Conservation (phyloP, 1,139 yeast species). For the Blastobotrys arbuscula region DNA sequence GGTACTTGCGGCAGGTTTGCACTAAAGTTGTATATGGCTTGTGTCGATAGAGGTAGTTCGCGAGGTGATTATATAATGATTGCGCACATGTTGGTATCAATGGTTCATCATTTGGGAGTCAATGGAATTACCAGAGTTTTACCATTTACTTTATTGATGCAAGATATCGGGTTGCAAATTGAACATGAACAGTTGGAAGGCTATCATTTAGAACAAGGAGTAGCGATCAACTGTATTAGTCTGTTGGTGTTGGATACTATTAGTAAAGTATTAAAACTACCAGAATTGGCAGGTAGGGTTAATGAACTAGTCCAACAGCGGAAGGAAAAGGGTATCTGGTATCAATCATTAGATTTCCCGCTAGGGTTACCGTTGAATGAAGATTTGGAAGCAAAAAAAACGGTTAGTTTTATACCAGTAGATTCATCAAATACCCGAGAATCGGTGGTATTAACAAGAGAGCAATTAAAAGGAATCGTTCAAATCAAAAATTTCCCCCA, state of each 20-base stretch:
- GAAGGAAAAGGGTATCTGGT: constrained; percentile 20
- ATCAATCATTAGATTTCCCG: constrained; percentile 17
- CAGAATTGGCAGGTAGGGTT: constrained; percentile 15
- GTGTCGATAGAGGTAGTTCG: constrained; percentile 15
- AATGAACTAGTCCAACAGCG: constrained; percentile 19
- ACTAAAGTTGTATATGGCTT: constrained; percentile 18
- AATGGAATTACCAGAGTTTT: constrained; percentile 19
- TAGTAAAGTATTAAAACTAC: constrained; percentile 19
- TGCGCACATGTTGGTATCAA: constrained; percentile 19
- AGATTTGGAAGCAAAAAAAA: constrained; percentile 11
- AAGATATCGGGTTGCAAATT: constrained; percentile 16
- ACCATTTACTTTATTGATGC: constrained; percentile 21
- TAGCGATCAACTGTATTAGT: constrained; percentile 21
- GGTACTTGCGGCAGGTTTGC: constrained; percentile 24
- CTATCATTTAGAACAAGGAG: constrained; percentile 22
- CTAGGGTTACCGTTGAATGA: constrained; percentile 1
- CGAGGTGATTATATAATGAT: constrained; percentile 18
- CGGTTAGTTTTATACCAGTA: constrained; percentile 3
- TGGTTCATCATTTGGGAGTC: constrained; percentile 20
- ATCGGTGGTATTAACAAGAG: constrained; percentile 12
- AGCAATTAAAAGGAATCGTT: constrained; percentile 9
- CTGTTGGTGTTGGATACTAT: constrained; percentile 23
- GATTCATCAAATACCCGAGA: constrained; percentile 7
- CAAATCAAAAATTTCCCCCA: constrained; percentile 12
- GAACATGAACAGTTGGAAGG: constrained; percentile 11